Base-by-base conservation (phyloP, 148 eudicot genomes). In the Vaccinium macrocarpon region DNA sequence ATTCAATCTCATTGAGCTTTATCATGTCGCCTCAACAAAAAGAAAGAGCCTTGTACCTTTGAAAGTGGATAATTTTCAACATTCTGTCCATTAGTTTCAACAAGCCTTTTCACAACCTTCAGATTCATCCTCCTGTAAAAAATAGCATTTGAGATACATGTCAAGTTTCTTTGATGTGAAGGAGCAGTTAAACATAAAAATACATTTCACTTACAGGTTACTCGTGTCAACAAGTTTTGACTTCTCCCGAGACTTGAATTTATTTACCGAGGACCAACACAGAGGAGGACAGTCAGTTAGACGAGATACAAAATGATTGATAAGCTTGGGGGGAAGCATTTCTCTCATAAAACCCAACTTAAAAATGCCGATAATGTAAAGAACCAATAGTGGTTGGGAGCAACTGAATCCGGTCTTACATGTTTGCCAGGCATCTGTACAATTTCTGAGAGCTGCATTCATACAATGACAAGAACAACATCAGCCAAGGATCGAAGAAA, bases 101-200 rank as follows among this genome's bases (percentile, higher is more conserved):
- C 46, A 76, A 85, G 80, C 74, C 70, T 81, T 82, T 86, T 85
- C 18, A 91, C 66, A 52, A 88, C 82, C 78, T 84, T 83, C 86
- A 91, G 88, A 80, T 86, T 90, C 85, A 90, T 56, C 92, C 93
- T 90, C 91, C 93, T 91, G 82, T 12, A 52, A 32, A 76, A 86
- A 78, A 42, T 62, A 57, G 21, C 29, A 62, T 25, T 50, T n/a
- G 21, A 81, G 53, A 78, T 57, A 64, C 80, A 73, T 27, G 76
- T 79, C 50, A 53, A 32, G 50, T 51, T 29, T 66, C 50, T 64
- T 19, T 59, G 61, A 15, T 25, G 18, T 9, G 21, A n/a, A 76
- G 11, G 18, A 51, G 48, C 64, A 76, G n/a, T 32, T 72, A 23
- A 62, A 70, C 81, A 49, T 49, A 52, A 64, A 29, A 62, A 15